Base-by-base conservation (phyloP, 2,329 filamentous ascomycete genomes). In the Colletotrichum simmondsii region DNA sequence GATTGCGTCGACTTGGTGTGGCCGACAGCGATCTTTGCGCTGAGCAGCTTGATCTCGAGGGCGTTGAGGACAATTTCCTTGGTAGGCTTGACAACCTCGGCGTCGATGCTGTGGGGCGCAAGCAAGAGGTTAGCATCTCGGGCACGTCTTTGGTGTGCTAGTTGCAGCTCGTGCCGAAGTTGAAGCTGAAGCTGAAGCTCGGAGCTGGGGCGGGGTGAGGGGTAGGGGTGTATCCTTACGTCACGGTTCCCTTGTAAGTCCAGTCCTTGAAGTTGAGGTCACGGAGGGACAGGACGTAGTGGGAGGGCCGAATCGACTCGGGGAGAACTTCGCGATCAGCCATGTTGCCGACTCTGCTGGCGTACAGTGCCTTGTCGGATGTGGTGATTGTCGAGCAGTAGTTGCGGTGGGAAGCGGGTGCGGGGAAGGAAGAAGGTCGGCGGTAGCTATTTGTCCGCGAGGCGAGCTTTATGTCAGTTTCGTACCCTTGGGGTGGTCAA, bases 11-110 rank as follows among this genome's bases (percentile, higher is more conserved):
- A 86, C 83, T 92, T 90, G 75, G 85, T 87, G 71, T 88, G 85
- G 71, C 91, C 88, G 58, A 90, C 82, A 59, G 86, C 85, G 68
- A 96, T 84, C 80, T 92, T 91, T 76, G 87, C 86, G 54, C 86
- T 87, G 75, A 92, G 87, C 52, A 98, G 89, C 80, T 94, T 93
- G 78, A 99, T 89, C 81, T 98, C 92, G 79, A 97, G 91, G 56
- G 93, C 88, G 83, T 99, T 99, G 82, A 98, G 86, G 54, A 94
- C 90, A 74, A 99, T 91, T 77, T 95, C 90, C 78, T 90, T 94
- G 76, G 93, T 93, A 42, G 92, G 85, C 80, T 92, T 91, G 76
- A 88, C 88, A 81, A 98, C 88, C 72, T 93, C 90, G 72, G 92
- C 88, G 76, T 93, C 89, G 81, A 99, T 97, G 76, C 91, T 93